Evolutionary conservation across 495 filamentous ascomycete species (phyloP), one percentile per base, ranked within the genome.

Genomic region (Neurospora sp.): DNA sequence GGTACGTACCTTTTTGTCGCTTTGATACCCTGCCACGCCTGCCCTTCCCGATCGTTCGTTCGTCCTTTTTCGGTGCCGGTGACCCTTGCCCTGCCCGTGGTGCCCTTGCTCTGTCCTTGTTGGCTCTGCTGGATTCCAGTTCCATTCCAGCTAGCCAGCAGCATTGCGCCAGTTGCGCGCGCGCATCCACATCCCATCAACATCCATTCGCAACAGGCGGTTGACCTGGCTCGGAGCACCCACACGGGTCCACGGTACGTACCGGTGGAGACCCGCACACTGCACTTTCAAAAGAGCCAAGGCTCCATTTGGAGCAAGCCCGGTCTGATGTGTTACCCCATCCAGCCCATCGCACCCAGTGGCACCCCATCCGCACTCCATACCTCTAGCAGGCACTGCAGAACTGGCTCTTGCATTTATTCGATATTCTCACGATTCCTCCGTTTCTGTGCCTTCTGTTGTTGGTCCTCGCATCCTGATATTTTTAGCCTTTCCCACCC

Each of bases 381-480:
- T 65, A 31, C 27, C 27, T 31, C 27, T 31, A 65, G 53, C 27
- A 65, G 53, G 53, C 53, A 61, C 53, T 61, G 27, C 53, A 16
- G 53, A 20, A 65, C 53, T 35, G 53, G 53, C 20, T 65, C 27
- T 65, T 35, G 53, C 53, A 35, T 65, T 65, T 65, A 65, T 65
- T 65, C 53, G 53, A 65, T 65, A 65, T 65, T 65, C 14, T 27
- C 27, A 65, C 27, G 53, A 31, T 65, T 35, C 53, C 53, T 65
- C 53, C 53, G 53, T 65, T 65, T 65, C 27, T 35, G 53, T 31
- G 27, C 22, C 53, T 61, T 61, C 53, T 61, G 53, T 65, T 65
- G 53, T 35, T 65, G 27, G 71, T 11, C 70, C 73, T 42, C 71
- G 77, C 75, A 80, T 76, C 78, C 76, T 80, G 75, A 77, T 79